Conservation (phyloP, 78 protist species). For the Polysphondylium violaceum region DNA sequence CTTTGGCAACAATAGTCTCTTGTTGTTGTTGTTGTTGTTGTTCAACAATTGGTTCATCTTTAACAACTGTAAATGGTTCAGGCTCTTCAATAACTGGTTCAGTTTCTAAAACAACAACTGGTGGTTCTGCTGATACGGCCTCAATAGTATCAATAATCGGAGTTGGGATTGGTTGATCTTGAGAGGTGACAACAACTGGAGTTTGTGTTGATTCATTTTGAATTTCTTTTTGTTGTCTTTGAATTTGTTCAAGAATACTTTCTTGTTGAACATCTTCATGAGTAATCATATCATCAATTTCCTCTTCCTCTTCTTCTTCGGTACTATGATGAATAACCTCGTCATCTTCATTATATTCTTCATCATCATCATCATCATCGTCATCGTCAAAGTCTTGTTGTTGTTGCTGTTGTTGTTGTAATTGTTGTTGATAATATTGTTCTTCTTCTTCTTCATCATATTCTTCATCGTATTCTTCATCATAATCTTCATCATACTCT, state of each 20-base stretch:
- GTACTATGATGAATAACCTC: slow-evolving; percentile 8
- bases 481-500: slow-evolving; percentile 30
- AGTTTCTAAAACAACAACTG: not conserved
- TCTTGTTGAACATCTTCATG: not conserved
- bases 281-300: not conserved
- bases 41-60: not conserved
- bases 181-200: not conserved
- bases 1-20: not conserved
- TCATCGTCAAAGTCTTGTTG: slow-evolving; percentile 9
- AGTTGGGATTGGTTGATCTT: not conserved
- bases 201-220: not conserved
- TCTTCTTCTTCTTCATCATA: slow-evolving; percentile 51
- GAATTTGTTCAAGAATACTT: not conserved
- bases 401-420: slow-evolving; percentile 9
- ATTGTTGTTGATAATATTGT: slow-evolving; percentile 5
- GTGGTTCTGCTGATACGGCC: not conserved
- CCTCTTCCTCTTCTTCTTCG: slow-evolving; percentile 2
- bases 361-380: slow-evolving; percentile 37
- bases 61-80: not conserved
- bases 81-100: not conserved
- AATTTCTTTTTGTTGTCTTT: slow-evolving; percentile 3
- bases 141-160: not conserved
- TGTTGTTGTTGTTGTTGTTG: not conserved
- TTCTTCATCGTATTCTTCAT: slow-evolving; percentile 57
- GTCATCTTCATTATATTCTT: slow-evolving; percentile 43